Base-by-base conservation (phyloP, 345 rosid genomes). In the Passiflora organensis region DNA sequence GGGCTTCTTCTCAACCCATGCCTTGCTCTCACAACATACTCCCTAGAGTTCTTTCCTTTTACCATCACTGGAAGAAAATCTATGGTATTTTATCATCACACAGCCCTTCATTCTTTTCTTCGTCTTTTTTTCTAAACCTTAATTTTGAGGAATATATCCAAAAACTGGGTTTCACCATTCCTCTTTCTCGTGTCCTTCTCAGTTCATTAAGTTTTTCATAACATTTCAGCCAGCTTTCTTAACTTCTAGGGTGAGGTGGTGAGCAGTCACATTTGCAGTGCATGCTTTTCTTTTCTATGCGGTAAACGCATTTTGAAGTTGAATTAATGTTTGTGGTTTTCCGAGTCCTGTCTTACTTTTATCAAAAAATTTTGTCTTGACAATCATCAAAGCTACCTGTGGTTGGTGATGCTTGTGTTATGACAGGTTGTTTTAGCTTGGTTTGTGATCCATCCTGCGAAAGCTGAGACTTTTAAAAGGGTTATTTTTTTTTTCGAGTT, bases 21-120 rank as follows among this genome's bases (percentile, higher is more conserved):
- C 98, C 98, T 67, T 78, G 73, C 75, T 93, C 96, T n/a, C 99
- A 93, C 79, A 89, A 93, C 76, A 93, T 93, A 39, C 94, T 93
- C 19, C 99, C 99, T 18, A 64, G 99, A 48, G 99, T 93, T 45
- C 91, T 93, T 62, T 71, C 99, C 34, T 89, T 93, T 44, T 93
- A 93, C 63, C 95, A 89, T 58, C 91, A 93, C 65, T 93, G 99
- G 99, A 81, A 83, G 72, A 93, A 93, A 76, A 81, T 89, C 64
- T 89, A 93, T 46, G 99, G 99, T 93, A 70, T 2, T 43, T 13
- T 3, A 10, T 25, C 25, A 2, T 28, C 34, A 28, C 8, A 28
- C 1, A 46, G 14, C 39, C 28, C 38, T 32, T 48, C 12, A 14
- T 3, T 12, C 34, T 16, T 15, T 2, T 23, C 25, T 48, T 50